Base-by-base conservation (phyloP, 371 early-diverging fungal genomes). In the Zopfochytrium polystomum region DNA sequence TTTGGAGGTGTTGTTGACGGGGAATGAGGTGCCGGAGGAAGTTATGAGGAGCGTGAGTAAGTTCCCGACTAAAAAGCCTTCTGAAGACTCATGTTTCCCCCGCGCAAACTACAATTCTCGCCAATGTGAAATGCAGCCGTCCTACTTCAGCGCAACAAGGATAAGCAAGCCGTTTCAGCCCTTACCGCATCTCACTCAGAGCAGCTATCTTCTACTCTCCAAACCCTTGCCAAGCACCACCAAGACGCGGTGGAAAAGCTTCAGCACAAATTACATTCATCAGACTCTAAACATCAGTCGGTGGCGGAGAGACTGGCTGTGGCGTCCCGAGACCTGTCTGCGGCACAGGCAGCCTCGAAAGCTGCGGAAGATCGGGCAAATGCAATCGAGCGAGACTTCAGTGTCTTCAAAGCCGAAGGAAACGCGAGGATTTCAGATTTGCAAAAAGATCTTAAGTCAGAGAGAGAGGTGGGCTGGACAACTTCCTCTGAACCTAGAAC, bases 11-110 rank as follows among this genome's bases (percentile, higher is more conserved):
- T 67, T 70, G 13, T 38, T 77, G 11, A 62, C 70, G 2, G 82
- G 82, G 7, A 79, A 79, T 62, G 82, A 80, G 48, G 63, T 81
- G 1, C 77, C 80, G 0, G 80, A 81, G n/a, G 76, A 73, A 30
- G 23, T 73, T 1, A 45, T 63, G 1, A 49, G 54, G 9, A 55
- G 70, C 3, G 62, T 71, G n/a, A n/a, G n/a, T n/a, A n/a, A n/a
- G n/a, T n/a, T n/a, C n/a, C n/a, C n/a, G n/a, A n/a, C n/a, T n/a
- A n/a, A n/a, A n/a, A n/a, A n/a, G n/a, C n/a, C n/a, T n/a, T n/a
- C n/a, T n/a, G n/a, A n/a, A n/a, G n/a, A n/a, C n/a, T n/a, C n/a
- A n/a, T n/a, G n/a, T n/a, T n/a, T n/a, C n/a, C n/a, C n/a, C n/a
- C n/a, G n/a, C n/a, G n/a, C n/a, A n/a, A n/a, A n/a, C n/a, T n/a